A percentile compares a stretch with the other conserved stretches of the same genome.
Evolutionary conservation across 257 asterid genomes (phyloP).

Genomic region (Salvia hispanica): DNA sequence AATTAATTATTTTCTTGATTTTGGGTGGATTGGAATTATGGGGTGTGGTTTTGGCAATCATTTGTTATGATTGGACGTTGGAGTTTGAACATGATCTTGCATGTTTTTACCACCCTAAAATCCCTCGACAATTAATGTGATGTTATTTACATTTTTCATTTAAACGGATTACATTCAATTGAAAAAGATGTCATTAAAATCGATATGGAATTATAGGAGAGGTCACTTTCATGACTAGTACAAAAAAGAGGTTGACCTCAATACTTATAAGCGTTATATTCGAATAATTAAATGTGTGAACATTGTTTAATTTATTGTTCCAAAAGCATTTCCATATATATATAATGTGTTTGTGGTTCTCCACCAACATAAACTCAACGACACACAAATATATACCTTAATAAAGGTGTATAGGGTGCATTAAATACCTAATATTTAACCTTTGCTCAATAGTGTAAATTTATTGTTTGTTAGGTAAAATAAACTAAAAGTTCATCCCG

Average conservation of each 20-base stretch:
- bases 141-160: conserved; percentile 10
- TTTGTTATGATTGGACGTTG: conserved; percentile 20
- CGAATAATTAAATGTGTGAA: conserved; percentile 7
- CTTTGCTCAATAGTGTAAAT: too few species aligned
- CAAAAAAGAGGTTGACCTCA: conserved; percentile 27
- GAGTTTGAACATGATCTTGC: conserved; percentile 29
- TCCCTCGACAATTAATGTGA: conserved; percentile 17
- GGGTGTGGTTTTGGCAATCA: conserved; percentile 26
- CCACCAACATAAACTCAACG: not conserved
- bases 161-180: not conserved
- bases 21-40: conserved; percentile 22
- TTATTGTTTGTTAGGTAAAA: too few species aligned
- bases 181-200: not conserved
- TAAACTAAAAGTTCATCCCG: too few species aligned
- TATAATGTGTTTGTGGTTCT: not conserved
- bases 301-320: conserved; percentile 3
- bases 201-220: conserved; percentile 1
- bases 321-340: too few species aligned
- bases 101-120: conserved; percentile 39
- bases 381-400: too few species aligned
- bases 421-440: too few species aligned
- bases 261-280: conserved; percentile 4
- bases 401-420: too few species aligned
- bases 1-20: not conserved
- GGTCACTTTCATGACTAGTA: conserved; percentile 27